Percentiles rank a stretch among this genome's conserved stretches.
Evolutionary conservation across 495 filamentous ascomycete genomes (phyloP).

Genomic region (Thozetella sp.): DNA sequence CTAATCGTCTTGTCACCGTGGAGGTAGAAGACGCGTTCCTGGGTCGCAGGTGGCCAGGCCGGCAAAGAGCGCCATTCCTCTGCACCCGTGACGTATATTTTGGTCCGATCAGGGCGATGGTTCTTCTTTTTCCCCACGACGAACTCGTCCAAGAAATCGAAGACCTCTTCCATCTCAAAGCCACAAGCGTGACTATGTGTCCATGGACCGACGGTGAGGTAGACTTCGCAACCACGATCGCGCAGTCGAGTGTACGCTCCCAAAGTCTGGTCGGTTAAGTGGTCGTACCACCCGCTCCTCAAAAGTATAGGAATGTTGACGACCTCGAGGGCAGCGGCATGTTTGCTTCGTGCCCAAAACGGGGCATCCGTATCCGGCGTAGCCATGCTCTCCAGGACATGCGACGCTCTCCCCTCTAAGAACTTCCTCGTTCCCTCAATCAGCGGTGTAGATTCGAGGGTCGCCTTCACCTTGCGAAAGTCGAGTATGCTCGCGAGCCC

Average conservation of each 20-base stretch:
- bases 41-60: conserved; percentile 12
- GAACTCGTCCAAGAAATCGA: conserved; percentile 11
- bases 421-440: conserved; percentile 13
- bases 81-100: conserved; percentile 11
- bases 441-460: conserved; percentile 9
- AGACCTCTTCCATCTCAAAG: neutral
- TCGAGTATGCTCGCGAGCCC: neutral
- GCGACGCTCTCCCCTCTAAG: conserved; percentile 19
- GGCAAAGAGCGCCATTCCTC: conserved; percentile 11
- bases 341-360: conserved; percentile 17
- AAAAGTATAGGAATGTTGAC: conserved; percentile 27
- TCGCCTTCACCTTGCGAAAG: neutral
- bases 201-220: conserved; percentile 11
- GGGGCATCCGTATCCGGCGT: conserved; percentile 13
- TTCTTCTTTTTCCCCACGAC: conserved; percentile 5
- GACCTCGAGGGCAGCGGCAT: conserved; percentile 18
- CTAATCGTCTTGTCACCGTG: conserved; percentile 13
- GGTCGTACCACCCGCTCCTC: conserved; percentile 30
- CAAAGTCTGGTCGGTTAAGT: conserved; percentile 19
- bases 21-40: conserved; percentile 16
- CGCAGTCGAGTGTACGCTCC: conserved; percentile 16
- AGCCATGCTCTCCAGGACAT: conserved; percentile 17
- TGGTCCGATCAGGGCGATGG: neutral
- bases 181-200: conserved; percentile 6
- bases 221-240: conserved; percentile 13